Evolutionary conservation across 257 asterid genomes (phyloP).

Genomic region (Plantago elongata): DNA sequence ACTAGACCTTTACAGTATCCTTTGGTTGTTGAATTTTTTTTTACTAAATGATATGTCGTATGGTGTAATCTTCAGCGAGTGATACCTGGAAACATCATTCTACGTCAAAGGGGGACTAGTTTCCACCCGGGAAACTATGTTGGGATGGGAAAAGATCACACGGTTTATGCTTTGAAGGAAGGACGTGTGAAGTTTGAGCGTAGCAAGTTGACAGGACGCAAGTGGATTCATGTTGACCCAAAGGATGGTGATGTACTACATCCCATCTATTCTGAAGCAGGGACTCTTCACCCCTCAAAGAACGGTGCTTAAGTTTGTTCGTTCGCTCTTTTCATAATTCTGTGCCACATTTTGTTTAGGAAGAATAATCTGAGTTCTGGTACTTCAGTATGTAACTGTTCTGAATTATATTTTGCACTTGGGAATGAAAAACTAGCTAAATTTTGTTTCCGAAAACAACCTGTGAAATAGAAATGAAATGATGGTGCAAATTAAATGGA

Average conservation of each 20-base stretch:
- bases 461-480: no score
- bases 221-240: conserved; percentile 94
- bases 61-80: conserved; percentile 50
- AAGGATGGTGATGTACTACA: conserved; percentile 75
- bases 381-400: no score
- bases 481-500: no score
- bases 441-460: no score
- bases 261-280: conserved; percentile 48
- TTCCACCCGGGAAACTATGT: conserved; percentile 89
- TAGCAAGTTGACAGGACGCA: conserved; percentile 72
- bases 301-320: conserved; percentile 34
- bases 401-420: no score
- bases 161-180: conserved; percentile 80
- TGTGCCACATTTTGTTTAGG: no score
- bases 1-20: background rate
- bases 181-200: conserved; percentile 78
- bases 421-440: no score
- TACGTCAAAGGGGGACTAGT: conserved; percentile 94
- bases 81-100: conserved; percentile 84
- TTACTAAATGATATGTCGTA: background rate
- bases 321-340: no score
- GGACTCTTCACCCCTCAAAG: conserved; percentile 34
- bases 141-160: conserved; percentile 88
- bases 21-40: background rate
- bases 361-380: no score